phyloP scores from a whole-genome alignment of 2,329 filamentous ascomycete species.

The Colletotrichum lentis region DNA sequence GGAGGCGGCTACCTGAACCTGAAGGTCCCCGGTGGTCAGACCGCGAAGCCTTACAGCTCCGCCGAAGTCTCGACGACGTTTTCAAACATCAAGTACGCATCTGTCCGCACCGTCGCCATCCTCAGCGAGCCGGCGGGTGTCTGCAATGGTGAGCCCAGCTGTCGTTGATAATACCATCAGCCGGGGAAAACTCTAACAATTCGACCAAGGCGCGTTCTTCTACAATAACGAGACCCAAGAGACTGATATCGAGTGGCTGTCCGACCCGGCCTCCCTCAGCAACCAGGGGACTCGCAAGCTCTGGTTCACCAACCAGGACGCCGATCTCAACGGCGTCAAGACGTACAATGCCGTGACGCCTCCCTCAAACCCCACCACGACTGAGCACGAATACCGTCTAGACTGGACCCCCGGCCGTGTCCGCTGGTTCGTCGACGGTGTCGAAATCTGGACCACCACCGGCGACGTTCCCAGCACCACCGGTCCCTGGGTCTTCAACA shows the following conservation, averaged over 20 bases:
- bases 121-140: constrained; percentile 44
- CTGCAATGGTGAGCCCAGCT: constrained; percentile 43
- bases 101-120: constrained; percentile 44
- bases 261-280: constrained; percentile 42
- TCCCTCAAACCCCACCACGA: constrained; percentile 40
- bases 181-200: not conserved
- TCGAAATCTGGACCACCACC: constrained; percentile 42
- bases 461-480: constrained; percentile 41
- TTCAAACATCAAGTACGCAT: constrained; percentile 45
- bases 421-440: constrained; percentile 43
- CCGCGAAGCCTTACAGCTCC: constrained; percentile 40
- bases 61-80: constrained; percentile 42
- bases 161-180: not conserved
- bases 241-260: constrained; percentile 47
- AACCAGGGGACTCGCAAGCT: constrained; percentile 42
- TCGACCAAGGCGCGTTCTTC: constrained; percentile 45
- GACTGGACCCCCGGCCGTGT: constrained; percentile 44
- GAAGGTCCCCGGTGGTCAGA: constrained; percentile 43
- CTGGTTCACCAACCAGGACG: constrained; percentile 47
- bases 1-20: constrained; percentile 45
- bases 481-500: constrained; percentile 46
- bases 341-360: constrained; percentile 37
- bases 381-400: constrained; percentile 46
- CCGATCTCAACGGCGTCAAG: constrained; percentile 38
- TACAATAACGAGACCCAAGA: constrained; percentile 44